Percentiles rank a stretch among this genome's conserved stretches.
These are phyloP conservation scores for Clathrospora elynae DNA, from an alignment of 2,329 filamentous ascomycete genomes.

Conservation along the genomic window DNA sequence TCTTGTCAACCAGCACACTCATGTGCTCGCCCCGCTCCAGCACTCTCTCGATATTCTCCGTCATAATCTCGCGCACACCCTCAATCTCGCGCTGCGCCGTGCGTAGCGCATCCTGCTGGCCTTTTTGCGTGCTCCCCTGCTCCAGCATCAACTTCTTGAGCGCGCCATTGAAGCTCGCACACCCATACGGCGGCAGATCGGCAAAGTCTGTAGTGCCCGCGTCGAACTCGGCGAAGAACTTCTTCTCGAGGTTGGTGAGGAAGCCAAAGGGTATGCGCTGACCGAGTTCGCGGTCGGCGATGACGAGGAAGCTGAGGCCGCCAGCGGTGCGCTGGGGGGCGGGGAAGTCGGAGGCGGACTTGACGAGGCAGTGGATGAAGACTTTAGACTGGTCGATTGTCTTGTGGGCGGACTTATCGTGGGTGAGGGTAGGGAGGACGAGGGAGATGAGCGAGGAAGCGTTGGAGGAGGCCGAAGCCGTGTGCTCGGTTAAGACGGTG, in stretches of 20 bases:
- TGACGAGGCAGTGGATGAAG: constrained; percentile 94
- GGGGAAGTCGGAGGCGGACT: constrained; percentile 72
- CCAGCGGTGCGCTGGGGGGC: constrained; percentile 64
- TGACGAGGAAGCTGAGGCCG: constrained; percentile 88
- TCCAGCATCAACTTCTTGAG: constrained; percentile 80
- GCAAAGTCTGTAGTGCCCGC: constrained; percentile 71
- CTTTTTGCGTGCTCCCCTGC: constrained; percentile 75
- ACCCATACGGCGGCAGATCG: constrained; percentile 84
- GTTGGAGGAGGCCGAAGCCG: constrained; percentile 79
- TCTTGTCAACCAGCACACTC: constrained; percentile 94
- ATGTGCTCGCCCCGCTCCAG: constrained; percentile 88
- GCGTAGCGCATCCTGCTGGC: constrained; percentile 76
- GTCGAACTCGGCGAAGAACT: constrained; percentile 76
- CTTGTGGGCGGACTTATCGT: constrained; percentile 79
- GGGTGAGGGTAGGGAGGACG: constrained; percentile 92
- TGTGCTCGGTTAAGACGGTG: constrained; percentile 93
- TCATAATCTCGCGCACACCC: constrained; percentile 91
- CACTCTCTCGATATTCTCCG: constrained; percentile 88
- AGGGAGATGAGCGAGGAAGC: constrained; percentile 87
- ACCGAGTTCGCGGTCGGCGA: constrained; percentile 79
- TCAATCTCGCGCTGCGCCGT: constrained; percentile 91
- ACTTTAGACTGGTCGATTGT: constrained; percentile 91
- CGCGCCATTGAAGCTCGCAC: constrained; percentile 81
- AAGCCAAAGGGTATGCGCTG: constrained; percentile 92
- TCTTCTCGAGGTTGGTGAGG: constrained; percentile 86